A percentile compares a stretch with the other conserved stretches of the same genome.
Evolutionary conservation across 192 early-diverging fungal species (phyloP).

Genomic region (Phlyctochytrium planicorne): DNA sequence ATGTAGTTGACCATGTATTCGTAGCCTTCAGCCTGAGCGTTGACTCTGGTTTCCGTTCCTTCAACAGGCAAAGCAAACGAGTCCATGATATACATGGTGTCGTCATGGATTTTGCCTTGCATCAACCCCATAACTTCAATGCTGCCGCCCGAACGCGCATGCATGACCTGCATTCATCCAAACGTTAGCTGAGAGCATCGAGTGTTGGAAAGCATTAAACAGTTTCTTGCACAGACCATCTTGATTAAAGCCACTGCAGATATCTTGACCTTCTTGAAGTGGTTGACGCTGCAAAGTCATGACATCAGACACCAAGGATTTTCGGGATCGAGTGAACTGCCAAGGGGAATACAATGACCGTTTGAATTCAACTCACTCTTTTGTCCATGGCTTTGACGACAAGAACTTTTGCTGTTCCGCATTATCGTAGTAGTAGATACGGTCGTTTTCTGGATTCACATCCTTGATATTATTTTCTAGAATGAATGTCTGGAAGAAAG

Average conservation of each 20-base stretch:
- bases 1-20: conserved; percentile 98
- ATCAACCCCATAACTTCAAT: conserved; percentile 98
- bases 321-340: neutral
- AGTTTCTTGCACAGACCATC: conserved; percentile 63
- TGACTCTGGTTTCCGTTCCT: conserved; percentile 97
- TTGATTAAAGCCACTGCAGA: conserved; percentile 96
- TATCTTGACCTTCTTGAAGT: conserved; percentile 86
- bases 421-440: conserved; percentile 79
- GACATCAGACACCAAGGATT: neutral
- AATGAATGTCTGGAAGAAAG: conserved; percentile 39
- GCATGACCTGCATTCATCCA: conserved; percentile 68
- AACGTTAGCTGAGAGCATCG: neutral
- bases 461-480: conserved; percentile 76
- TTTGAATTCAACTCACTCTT: conserved; percentile 55
- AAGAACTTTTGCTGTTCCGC: conserved; percentile 61
- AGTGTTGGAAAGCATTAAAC: neutral
- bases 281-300: conserved; percentile 61
- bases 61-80: conserved; percentile 97
- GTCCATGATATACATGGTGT: conserved; percentile 94
- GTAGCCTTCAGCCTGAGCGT: conserved; percentile 86
- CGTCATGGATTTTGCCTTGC: conserved; percentile 84
- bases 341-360: neutral
- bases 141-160: conserved; percentile 93
- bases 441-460: conserved; percentile 65
- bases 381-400: conserved; percentile 77